These are phyloP conservation scores for Podila epigama DNA, from an alignment of 192 early-diverging fungal genomes.

Conservation along the genomic window DNA sequence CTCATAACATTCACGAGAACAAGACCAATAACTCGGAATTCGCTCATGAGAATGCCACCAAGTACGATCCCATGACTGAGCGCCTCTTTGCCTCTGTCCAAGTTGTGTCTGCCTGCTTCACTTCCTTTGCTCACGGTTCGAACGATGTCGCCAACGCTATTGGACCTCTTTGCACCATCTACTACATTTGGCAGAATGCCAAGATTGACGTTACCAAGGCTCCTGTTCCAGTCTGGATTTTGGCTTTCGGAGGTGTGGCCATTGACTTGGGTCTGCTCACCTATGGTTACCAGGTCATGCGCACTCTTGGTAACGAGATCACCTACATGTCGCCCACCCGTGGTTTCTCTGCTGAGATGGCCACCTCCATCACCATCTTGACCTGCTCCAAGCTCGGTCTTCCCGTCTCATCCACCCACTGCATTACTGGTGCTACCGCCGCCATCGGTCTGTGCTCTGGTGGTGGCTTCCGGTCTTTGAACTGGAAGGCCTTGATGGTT, in stretches of 20 bases:
- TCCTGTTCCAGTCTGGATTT: slow-evolving; percentile 74
- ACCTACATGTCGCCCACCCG: slow-evolving; percentile 85
- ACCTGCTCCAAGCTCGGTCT: slow-evolving; percentile 81
- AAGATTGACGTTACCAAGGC: slow-evolving; percentile 55
- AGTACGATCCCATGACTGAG: slow-evolving; percentile 82
- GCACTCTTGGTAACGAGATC: slow-evolving; percentile 80
- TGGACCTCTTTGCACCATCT: slow-evolving; percentile 81
- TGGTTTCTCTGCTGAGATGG: slow-evolving; percentile 84
- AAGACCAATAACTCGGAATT: slow-evolving; percentile 46
- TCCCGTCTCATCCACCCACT: slow-evolving; percentile 90
- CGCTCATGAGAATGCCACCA: slow-evolving; percentile 68
- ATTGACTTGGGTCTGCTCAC: slow-evolving; percentile 81
- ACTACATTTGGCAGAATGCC: slow-evolving; percentile 66
- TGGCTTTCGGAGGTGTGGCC: slow-evolving; percentile 74
- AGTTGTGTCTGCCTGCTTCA: slow-evolving; percentile 80
- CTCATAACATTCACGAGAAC: slow-evolving; percentile 5
- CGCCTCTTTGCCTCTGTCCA: slow-evolving; percentile 85
- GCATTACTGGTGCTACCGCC: slow-evolving; percentile 82
- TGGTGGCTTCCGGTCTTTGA: slow-evolving; percentile 62
- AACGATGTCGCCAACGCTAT: slow-evolving; percentile 91
- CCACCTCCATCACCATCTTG: slow-evolving; percentile 79
- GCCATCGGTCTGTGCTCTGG: slow-evolving; percentile 77
- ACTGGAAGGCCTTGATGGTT: slow-evolving; percentile 75
- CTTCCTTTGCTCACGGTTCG: slow-evolving; percentile 87
- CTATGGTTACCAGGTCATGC: slow-evolving; percentile 80